phyloP scores from a whole-genome alignment of 257 asterid genomes.

The Perilla frutescens region DNA sequence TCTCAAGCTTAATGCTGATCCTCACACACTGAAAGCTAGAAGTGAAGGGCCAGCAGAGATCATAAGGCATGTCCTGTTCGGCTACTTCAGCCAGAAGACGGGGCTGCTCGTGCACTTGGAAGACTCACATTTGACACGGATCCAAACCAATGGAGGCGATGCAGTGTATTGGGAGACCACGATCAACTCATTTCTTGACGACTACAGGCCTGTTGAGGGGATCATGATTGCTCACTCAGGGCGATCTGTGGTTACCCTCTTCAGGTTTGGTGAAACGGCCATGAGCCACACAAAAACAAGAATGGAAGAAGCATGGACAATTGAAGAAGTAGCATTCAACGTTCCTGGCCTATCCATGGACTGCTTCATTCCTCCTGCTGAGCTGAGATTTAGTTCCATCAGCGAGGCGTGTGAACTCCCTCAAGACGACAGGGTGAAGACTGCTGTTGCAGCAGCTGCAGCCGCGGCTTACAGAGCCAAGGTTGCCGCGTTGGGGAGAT shows the following conservation, averaged over 20 bases:
- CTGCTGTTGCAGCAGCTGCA: constrained; percentile 47
- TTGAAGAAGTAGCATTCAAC: constrained; percentile 76
- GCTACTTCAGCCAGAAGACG: constrained; percentile 82
- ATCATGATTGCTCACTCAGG: constrained; percentile 84
- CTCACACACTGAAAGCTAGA: constrained; percentile 69
- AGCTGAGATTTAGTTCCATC: constrained; percentile 54
- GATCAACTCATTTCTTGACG: constrained; percentile 69
- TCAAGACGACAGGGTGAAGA: constrained; percentile 54
- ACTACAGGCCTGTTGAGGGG: constrained; percentile 75
- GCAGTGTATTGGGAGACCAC: constrained; percentile 80
- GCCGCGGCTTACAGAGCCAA: constrained; percentile 59
- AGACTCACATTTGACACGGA: constrained; percentile 79
- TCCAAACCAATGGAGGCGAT: constrained; percentile 68
- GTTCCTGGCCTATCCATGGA: constrained; percentile 70
- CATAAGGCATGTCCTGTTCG: constrained; percentile 69
- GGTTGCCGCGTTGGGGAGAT: constrained; percentile 52
- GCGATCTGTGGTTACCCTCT: constrained; percentile 69
- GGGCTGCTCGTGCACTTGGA: constrained; percentile 84
- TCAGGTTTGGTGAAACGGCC: constrained; percentile 77
- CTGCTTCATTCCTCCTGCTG: constrained; percentile 80
- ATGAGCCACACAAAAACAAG: constrained; percentile 81
- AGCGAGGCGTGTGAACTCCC: constrained; percentile 60
- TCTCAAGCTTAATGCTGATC: constrained; percentile 67
- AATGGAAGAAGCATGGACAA: constrained; percentile 79
- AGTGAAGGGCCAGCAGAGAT: constrained; percentile 85